Evolutionary conservation across 2,329 filamentous ascomycete genomes (phyloP), one percentile per base, ranked within the genome.

Genomic region (Sphaerulina populicola): DNA sequence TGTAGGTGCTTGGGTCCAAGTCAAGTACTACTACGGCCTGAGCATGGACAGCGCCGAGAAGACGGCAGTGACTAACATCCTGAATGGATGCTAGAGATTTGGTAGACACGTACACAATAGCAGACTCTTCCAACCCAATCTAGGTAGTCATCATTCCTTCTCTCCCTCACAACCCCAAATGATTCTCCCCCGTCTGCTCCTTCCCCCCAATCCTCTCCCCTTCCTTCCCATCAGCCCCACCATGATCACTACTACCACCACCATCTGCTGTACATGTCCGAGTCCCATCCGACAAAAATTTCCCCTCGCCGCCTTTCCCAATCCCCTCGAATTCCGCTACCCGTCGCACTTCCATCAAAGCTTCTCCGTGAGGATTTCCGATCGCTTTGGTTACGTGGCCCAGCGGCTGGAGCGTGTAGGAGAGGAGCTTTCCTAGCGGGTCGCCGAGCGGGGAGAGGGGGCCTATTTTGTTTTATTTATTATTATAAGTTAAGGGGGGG

Each of bases 11-110:
- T 94, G 84, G 83, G 76, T 91, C 37, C 77, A 80, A 63, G 86
- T 94, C 59, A 94, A 93, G 79, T 79, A 75, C 61, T 78, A 81
- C 61, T 93, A 85, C 66, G 67, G 66, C 1, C 69, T 94, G 58
- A 83, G 77, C 12, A 72, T 93, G 54, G 91, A 84, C 1, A 74
- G 73, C 42, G 80, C 79, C 0, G 87, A 94, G 76, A 88, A 87
- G 75, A 36, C 41, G 23, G 47, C 51, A 9, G 51, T 51, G 9
- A 52, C 47, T 37, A 54, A 47, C 38, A 70, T 88, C 82, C 65
- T 88, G 63, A 71, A 72, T 57, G 81, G 78, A 10, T 88, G 85
- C 68, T 85, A 64, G 57, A 47, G 31, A 6, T 35, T 35, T 27
- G 23, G 5, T 5, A 27, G 5, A 27, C 23, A 27, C 3, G 3